Evolutionary conservation across 352 stramenopile species (phyloP).

Genomic region (Blastocystis sp.): DNA sequence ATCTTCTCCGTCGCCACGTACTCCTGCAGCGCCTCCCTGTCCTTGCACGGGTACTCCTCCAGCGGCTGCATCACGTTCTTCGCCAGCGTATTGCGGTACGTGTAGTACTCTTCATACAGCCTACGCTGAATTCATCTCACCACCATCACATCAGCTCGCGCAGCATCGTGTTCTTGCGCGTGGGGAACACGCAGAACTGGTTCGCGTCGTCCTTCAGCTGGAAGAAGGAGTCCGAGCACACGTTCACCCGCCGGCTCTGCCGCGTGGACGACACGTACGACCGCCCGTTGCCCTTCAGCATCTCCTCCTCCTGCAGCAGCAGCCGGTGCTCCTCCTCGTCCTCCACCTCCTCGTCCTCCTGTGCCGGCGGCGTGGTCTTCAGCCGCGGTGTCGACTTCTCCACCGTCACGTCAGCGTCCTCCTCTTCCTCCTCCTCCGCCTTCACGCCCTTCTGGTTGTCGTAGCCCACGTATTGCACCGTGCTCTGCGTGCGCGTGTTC

Average conservation of each 20-base stretch:
- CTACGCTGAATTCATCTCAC: not conserved
- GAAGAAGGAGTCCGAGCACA: not conserved
- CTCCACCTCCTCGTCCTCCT: not conserved
- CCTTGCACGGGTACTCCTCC: constrained; percentile 44
- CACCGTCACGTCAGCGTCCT: not conserved
- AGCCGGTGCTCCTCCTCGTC: not conserved
- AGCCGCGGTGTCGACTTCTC: not conserved
- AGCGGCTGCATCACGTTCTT: not conserved
- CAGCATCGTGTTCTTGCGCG: not conserved
- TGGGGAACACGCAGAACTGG: constrained; percentile 23
- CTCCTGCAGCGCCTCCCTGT: not conserved
- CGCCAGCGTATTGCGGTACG: not conserved
- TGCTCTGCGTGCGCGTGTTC: constrained; percentile 58
- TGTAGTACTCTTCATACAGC: constrained; percentile 23
- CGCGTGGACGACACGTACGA: not conserved
- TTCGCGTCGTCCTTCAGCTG: not conserved
- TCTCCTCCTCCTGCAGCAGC: not conserved
- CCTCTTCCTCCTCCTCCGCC: constrained; percentile 50
- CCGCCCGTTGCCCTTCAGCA: not conserved
- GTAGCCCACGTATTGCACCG: constrained; percentile 54
- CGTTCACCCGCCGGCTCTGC: not conserved
- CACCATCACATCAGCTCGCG: constrained; percentile 5
- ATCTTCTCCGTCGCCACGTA: constrained; percentile 5
- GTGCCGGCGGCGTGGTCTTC: not conserved
- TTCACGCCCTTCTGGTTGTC: not conserved